These are phyloP conservation scores for Carallia brachiata DNA, from an alignment of 345 rosid species.

Conservation along the genomic window DNA sequence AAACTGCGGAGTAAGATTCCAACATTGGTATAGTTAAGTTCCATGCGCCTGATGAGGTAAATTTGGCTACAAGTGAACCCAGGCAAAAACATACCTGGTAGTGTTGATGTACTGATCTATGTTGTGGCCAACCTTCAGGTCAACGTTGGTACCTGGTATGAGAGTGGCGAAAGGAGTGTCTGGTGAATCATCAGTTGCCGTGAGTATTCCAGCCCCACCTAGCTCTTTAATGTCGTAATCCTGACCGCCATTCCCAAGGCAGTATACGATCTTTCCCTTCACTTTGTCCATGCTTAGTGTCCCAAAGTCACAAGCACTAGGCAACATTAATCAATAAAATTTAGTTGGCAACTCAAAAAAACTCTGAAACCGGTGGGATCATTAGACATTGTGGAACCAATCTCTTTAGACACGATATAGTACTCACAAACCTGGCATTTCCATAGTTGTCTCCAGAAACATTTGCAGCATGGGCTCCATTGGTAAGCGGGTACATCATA, in stretches of 20 bases:
- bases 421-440: slow-evolving; percentile 43
- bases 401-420: neutral
- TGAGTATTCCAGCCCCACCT: slow-evolving; percentile 56
- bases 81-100: slow-evolving; percentile 46
- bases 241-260: slow-evolving; percentile 43
- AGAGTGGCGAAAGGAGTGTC: slow-evolving; percentile 41
- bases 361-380: neutral
- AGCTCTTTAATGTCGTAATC: slow-evolving; percentile 43
- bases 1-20: neutral
- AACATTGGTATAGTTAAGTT: too few relatives aligned
- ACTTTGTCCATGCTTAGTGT: slow-evolving; percentile 53
- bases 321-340: slow-evolving; percentile 1
- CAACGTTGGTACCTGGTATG: slow-evolving; percentile 43
- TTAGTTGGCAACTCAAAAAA: neutral
- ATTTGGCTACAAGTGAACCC: neutral
- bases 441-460: slow-evolving; percentile 27
- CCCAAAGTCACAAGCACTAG: slow-evolving; percentile 61
- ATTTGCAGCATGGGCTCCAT: slow-evolving; percentile 58
- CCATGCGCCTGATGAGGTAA: too few relatives aligned
- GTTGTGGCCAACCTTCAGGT: slow-evolving; percentile 35
- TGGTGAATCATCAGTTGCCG: slow-evolving; percentile 17
- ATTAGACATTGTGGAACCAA: too few relatives aligned
- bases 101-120: slow-evolving; percentile 67
- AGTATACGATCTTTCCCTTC: slow-evolving; percentile 66
- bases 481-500: slow-evolving; percentile 57